Conservation (phyloP, 768 basidiomycete genomes). For the Dendrothele bispora region DNA sequence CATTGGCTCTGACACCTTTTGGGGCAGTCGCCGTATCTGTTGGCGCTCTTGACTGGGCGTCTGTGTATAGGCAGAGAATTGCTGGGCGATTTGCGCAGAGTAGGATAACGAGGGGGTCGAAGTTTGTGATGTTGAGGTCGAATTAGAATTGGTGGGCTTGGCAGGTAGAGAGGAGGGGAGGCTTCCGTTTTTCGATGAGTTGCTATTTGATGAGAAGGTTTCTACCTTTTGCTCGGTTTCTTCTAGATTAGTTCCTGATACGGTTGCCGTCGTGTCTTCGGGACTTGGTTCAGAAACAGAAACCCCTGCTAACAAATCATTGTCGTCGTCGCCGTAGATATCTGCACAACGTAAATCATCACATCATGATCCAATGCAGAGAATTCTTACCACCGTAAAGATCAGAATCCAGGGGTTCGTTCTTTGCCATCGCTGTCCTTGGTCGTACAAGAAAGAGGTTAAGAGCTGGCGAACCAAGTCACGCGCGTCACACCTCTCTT, state of each 20-base stretch:
- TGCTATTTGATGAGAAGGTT: neutral
- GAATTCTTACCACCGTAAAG: slow-evolving; percentile 2
- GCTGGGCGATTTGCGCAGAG: slow-evolving; percentile 65
- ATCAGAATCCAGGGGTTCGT: slow-evolving; percentile 4
- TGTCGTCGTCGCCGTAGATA: slow-evolving; percentile 8
- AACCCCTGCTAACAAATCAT: slow-evolving; percentile 6
- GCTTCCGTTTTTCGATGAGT: neutral
- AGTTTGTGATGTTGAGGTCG: neutral
- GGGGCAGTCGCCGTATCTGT: slow-evolving; percentile 28
- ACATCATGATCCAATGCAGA: neutral
- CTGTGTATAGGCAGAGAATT: slow-evolving; percentile 64
- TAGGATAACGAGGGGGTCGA: slow-evolving; percentile 25
- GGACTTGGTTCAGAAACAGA: neutral
- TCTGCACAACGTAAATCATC: neutral
- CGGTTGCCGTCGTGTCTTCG: neutral
- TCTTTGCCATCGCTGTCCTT: too few species aligned
- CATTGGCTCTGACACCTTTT: slow-evolving; percentile 24
- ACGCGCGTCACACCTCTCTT: too few species aligned
- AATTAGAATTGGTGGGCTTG: slow-evolving; percentile 5
- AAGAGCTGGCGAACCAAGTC: too few species aligned
- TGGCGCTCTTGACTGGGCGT: slow-evolving; percentile 66
- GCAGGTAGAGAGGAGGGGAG: slow-evolving; percentile 3
- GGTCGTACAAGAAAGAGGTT: too few species aligned
- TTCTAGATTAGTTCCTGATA: neutral
- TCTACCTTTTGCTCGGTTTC: neutral